Base-by-base conservation (phyloP, 2,329 filamentous ascomycete genomes). In the Sporothrix pallida region DNA sequence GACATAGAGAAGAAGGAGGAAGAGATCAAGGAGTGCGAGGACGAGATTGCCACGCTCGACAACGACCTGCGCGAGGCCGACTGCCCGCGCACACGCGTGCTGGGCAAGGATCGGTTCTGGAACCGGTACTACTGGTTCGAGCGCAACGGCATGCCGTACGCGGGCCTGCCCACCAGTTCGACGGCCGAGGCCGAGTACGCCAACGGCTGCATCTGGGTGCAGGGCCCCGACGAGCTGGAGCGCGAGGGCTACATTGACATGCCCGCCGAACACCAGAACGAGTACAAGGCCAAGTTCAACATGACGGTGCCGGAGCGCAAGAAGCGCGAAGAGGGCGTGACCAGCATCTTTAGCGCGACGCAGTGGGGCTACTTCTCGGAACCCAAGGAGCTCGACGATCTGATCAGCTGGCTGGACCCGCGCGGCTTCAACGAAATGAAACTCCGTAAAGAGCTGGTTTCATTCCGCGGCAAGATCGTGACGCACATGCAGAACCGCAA, bases 41-140 rank as follows among this genome's bases (percentile, higher is more conserved):
- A 92, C 6, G 91, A 95, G 78, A 97, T 99, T 76, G 90, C 90
- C 3, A 88, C 92, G 46, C 89, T 97, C 70, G 95, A 98, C 78
- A 95, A 97, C 78, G 95, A 98, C 80, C 86, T 99, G 63, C 92
- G 96, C 71, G 95, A 98, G 82, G 94, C 95, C 56, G 93, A 98
- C 81, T 97, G 95, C 78, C 93, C 95, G 50, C 91, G 96, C 75
- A 97, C 95, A 20, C 91, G 93, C 76, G 90, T 95, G 20, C 86
- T 99, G 37, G 96, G 96, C 75, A 95, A 96, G 81, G 96, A 99
- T 82, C 90, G 96, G 62, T 99, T 97, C 86, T 97, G 95, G 90
- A 98, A 99, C 82, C 90, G 95, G 72, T 99, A 98, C 83, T 98
- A 97, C 86, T 99, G 96, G 95, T 98, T 98, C 81, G 96, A 99